Evolutionary conservation across 306 rosid species (phyloP).

Genomic region (Malus fusca): DNA sequence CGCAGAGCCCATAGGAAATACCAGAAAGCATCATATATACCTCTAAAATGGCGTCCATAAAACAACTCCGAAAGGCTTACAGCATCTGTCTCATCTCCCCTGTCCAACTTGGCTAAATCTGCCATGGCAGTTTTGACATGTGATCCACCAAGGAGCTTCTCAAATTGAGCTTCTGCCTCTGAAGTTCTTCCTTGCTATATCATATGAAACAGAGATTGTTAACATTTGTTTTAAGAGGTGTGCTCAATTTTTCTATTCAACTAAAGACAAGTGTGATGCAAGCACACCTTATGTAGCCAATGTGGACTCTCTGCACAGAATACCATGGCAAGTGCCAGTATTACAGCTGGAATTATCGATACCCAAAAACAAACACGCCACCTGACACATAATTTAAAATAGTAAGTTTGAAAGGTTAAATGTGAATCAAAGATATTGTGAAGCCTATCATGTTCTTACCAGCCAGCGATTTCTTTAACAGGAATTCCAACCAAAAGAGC

Average conservation of each 20-base stretch:
- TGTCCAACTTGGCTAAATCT: constrained; percentile 65
- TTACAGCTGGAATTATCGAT: constrained; percentile 75
- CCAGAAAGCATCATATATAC: constrained; percentile 25
- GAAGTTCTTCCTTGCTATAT: constrained; percentile 78
- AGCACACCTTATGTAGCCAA: constrained; percentile 79
- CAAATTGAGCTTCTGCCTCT: constrained; percentile 84
- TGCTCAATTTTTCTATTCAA: background rate
- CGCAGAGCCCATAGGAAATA: background rate
- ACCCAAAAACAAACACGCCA: constrained; percentile 96
- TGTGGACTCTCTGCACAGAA: constrained; percentile 92
- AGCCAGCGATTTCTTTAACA: constrained; percentile 68
- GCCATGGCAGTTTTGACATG: constrained; percentile 80
- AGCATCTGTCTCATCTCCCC: constrained; percentile 67
- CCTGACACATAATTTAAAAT: constrained; percentile 42
- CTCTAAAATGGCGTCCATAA: constrained; percentile 79
- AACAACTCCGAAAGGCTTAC: constrained; percentile 74
- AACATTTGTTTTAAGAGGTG: background rate
- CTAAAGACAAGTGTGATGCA: background rate
- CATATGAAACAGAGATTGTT: constrained; percentile 13
- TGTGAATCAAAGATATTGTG: constrained; percentile 5
- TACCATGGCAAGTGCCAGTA: constrained; percentile 62
- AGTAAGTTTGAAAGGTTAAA: constrained; percentile 17
- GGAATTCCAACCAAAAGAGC: constrained; percentile 92
- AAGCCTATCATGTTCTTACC: constrained; percentile 41
- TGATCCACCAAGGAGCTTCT: constrained; percentile 75